These are phyloP conservation scores for Fagopyrum tataricum DNA, from an alignment of 148 eudicot species.

Conservation along the genomic window DNA sequence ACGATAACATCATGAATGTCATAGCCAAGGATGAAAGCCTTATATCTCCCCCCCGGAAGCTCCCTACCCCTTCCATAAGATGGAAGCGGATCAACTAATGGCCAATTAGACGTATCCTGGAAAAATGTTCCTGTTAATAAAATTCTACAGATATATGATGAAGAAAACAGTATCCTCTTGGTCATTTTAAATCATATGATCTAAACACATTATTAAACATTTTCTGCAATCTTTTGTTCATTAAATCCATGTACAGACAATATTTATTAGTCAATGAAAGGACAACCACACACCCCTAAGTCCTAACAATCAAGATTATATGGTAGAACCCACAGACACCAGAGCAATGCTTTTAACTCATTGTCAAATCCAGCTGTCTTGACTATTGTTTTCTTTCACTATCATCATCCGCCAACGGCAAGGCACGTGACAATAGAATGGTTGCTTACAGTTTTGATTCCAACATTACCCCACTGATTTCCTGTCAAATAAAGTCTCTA, in stretches of 20 bases:
- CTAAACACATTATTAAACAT: background rate
- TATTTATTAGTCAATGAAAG: background rate
- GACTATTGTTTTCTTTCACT: background rate
- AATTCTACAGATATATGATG: background rate
- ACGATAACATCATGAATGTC: constrained; percentile 79
- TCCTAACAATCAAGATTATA: background rate
- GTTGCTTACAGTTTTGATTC: background rate
- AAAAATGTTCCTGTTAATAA: background rate
- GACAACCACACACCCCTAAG: background rate
- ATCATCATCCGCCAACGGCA: background rate
- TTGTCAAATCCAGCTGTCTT: constrained; percentile 1
- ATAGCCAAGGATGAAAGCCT: constrained; percentile 86
- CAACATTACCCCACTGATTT: background rate
- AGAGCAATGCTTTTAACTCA: background rate
- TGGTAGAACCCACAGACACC: background rate
- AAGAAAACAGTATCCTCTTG: background rate
- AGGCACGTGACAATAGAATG: background rate
- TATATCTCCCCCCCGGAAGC: constrained; percentile 73
- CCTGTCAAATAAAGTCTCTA: background rate
- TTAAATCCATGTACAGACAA: background rate
- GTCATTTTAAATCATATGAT: constrained; percentile 2
- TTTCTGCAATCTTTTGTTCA: background rate
- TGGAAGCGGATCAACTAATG: constrained; percentile 77
- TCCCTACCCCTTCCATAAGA: constrained; percentile 99
- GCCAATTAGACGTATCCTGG: constrained; percentile 76